Evolutionary conservation across 2,329 filamentous ascomycete genomes (phyloP).

Genomic region (Aspergillus piperis): DNA sequence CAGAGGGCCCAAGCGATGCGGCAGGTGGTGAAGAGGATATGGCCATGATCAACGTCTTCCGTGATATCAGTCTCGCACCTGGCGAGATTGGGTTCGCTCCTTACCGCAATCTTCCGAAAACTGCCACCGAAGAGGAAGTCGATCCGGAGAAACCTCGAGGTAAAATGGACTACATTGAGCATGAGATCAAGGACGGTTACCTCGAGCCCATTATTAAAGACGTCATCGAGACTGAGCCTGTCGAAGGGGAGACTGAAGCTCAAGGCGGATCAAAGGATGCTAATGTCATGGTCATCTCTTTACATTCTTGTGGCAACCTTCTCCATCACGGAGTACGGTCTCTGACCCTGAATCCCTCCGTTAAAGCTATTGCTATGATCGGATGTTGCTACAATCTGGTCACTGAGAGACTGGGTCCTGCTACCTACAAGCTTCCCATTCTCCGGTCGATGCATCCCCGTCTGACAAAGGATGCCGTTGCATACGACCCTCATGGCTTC

Average conservation of each 20-base stretch:
- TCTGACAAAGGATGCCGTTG: constrained; percentile 65
- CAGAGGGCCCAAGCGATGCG: constrained; percentile 12
- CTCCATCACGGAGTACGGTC: constrained; percentile 91
- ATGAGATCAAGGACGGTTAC: constrained; percentile 47
- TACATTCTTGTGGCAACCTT: constrained; percentile 97
- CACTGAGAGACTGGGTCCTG: constrained; percentile 83
- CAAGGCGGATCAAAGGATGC: constrained; percentile 20
- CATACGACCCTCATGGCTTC: constrained; percentile 87
- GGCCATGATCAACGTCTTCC: constrained; percentile 35
- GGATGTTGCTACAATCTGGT: constrained; percentile 98
- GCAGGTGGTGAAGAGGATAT: constrained; percentile 26
- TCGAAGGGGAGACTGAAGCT: neutral
- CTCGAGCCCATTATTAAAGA: constrained; percentile 43
- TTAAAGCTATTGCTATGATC: constrained; percentile 89
- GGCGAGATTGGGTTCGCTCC: constrained; percentile 28
- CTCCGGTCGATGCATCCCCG: constrained; percentile 74
- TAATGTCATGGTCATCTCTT: constrained; percentile 80
- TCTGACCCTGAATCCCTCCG: constrained; percentile 77
- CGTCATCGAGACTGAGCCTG: constrained; percentile 29
- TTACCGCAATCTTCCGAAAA: constrained; percentile 13
- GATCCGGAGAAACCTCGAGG: constrained; percentile 29
- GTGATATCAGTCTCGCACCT: constrained; percentile 35
- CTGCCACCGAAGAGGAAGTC: constrained; percentile 14
- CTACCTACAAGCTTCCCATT: constrained; percentile 79
- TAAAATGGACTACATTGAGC: constrained; percentile 47